Base-by-base conservation (phyloP, 2,329 filamentous ascomycete genomes). In the Didymellaceae sp. region DNA sequence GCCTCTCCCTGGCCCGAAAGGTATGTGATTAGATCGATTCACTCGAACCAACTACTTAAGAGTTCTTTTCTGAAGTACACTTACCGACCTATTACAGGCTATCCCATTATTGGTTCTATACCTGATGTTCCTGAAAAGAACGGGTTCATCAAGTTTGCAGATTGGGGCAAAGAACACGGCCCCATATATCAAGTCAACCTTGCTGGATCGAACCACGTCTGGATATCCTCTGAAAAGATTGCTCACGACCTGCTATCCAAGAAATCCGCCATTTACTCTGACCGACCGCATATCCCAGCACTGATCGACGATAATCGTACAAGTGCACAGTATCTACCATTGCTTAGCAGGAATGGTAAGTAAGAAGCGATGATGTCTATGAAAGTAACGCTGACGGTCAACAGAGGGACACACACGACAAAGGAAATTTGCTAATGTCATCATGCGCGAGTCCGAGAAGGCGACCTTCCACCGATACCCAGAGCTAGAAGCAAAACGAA, bases 181-280 rank as follows among this genome's bases (percentile, higher is more conserved):
- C 75, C 75, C 2, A 77, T 79, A 48, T 79, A 78, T 49, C 75
- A 77, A 42, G 66, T 72, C 56, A 71, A 77, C 39, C 63, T 79
- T 9, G 75, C 74, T 48, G 76, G 77, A 16, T 59, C 61, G 47
- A 78, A 77, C 44, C 76, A 78, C 54, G 73, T 78, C 40, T 77
- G 75, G 75, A 75, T 79, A 39, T 75, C 73, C 1, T 68, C 70
- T 6, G 76, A 78, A 39, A 52, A 71, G 16, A 71, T 78, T 32
- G 71, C 77, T 2, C 69, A 66, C 26, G 76, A 78, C 25, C 61
- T 79, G 5, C 58, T 79, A 16, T 65, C 74, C 1, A 78, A 77
- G 60, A 75, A 76, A 43, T 73, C 70, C 14, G 68, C 70, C 31
- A 78, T 78, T 47, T 78, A 79, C 60, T 78, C 76, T 14, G 75